Conservation (phyloP, 2,329 filamentous ascomycete genomes). For the Dactylellina drechsleri region DNA sequence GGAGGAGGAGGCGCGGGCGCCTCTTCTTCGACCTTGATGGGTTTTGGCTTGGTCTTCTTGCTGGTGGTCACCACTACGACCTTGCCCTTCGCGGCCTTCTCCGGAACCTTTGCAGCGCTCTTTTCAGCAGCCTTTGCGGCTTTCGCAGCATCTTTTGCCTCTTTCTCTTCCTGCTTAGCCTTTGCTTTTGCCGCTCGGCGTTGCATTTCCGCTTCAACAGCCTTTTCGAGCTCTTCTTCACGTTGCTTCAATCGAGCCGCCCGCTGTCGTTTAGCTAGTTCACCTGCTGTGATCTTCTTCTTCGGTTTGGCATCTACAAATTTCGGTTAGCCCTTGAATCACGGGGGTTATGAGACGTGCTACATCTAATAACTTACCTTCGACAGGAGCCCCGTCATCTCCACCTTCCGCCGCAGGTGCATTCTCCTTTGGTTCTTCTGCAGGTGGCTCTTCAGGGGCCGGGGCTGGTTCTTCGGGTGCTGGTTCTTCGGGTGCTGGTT, state of each 20-base stretch:
- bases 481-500: conserved; percentile 25
- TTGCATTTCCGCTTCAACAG: conserved; percentile 43
- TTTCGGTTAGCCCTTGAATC: neutral
- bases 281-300: conserved; percentile 54
- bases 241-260: conserved; percentile 28
- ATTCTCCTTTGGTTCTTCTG: conserved; percentile 18
- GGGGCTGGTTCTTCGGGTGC: conserved; percentile 12
- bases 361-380: conserved; percentile 15
- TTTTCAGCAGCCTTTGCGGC: conserved; percentile 42
- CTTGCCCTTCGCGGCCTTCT: conserved; percentile 17
- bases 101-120: conserved; percentile 12
- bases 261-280: conserved; percentile 44
- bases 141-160: conserved; percentile 43
- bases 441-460: conserved; percentile 31
- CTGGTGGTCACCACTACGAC: conserved; percentile 18
- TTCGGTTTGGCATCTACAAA: conserved; percentile 38
- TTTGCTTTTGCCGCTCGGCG: conserved; percentile 39
- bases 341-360: neutral
- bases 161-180: conserved; percentile 46
- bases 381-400: conserved; percentile 24
- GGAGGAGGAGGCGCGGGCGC: conserved; percentile 11
- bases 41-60: conserved; percentile 28
- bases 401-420: conserved; percentile 20
- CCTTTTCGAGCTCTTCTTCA: conserved; percentile 36
- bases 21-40: conserved; percentile 22